Evolutionary conservation across 306 rosid genomes (phyloP).

Genomic region (Vigna radiata): DNA sequence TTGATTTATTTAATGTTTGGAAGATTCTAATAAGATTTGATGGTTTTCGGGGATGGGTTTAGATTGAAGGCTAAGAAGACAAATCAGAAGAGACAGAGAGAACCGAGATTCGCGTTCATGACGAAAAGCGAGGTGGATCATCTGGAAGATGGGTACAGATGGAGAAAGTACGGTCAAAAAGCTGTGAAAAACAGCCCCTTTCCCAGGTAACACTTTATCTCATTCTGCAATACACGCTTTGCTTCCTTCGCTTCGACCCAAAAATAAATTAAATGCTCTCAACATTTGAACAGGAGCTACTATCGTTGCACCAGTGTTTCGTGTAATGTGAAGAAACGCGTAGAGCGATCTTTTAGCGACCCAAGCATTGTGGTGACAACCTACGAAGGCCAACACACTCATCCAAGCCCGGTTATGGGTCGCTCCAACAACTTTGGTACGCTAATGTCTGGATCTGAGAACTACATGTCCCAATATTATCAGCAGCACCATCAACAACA

Average conservation of each 20-base stretch:
- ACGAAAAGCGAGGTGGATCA: conserved; percentile 98
- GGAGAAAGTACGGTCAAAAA: conserved; percentile 99
- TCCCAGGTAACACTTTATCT: conserved; percentile 63
- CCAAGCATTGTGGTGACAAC: conserved; percentile 84
- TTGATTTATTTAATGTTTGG: background rate
- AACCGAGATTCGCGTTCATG: conserved; percentile 88
- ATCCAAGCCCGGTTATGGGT: conserved; percentile 70
- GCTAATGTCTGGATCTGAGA: conserved; percentile 36
- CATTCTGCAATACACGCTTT: background rate
- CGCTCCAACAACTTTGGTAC: conserved; percentile 49
- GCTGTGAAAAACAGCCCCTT: conserved; percentile 94
- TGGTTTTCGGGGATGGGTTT: conserved; percentile 31
- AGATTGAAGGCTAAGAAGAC: conserved; percentile 80
- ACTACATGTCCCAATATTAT: conserved; percentile 45
- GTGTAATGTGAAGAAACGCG: conserved; percentile 92
- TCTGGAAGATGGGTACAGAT: conserved; percentile 97
- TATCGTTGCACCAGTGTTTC: conserved; percentile 90
- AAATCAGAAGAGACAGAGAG: conserved; percentile 72
- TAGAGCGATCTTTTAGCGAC: conserved; percentile 78
- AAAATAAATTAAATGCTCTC: background rate
- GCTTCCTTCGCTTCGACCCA: background rate
- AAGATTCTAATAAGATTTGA: conserved; percentile 20
- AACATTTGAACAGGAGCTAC: conserved; percentile 65
- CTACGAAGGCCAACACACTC: conserved; percentile 91
- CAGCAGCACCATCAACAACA: conserved; percentile 49